Percentiles rank a stretch among this genome's conserved stretches.
Evolutionary conservation across 164 flowering plant genomes (phyloP).

Genomic region (Pachysandra terminalis): DNA sequence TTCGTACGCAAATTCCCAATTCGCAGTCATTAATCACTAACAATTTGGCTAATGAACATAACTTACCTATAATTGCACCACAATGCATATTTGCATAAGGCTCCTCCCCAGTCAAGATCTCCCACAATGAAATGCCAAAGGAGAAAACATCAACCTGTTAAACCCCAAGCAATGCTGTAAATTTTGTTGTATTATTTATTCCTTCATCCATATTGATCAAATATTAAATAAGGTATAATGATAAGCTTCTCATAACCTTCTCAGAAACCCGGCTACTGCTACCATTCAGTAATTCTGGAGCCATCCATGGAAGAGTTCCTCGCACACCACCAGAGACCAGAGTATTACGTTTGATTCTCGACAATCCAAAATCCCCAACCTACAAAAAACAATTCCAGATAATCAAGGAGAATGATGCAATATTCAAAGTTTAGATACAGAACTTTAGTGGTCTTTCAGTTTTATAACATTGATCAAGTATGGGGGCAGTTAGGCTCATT

Average conservation of each 20-base stretch:
- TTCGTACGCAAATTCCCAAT: not conserved
- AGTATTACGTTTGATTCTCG: conserved; percentile 61
- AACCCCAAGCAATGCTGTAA: not conserved
- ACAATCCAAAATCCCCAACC: conserved; percentile 74
- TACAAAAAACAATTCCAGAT: conserved; percentile 10
- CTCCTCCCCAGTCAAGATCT: conserved; percentile 83
- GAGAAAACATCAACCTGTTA: conserved; percentile 89
- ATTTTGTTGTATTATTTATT: not conserved
- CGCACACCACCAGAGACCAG: conserved; percentile 65
- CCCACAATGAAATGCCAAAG: conserved; percentile 91
- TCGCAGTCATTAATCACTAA: not conserved
- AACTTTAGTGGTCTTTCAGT: too few species aligned
- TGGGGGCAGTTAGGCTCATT: too few species aligned
- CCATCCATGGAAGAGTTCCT: conserved; percentile 82
- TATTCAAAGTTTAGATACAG: too few species aligned
- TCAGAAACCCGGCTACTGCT: conserved; percentile 56
- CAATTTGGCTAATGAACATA: conserved; percentile 1
- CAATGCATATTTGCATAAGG: conserved; percentile 91
- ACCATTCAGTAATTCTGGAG: conserved; percentile 61
- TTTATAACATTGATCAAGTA: too few species aligned
- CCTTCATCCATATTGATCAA: not conserved
- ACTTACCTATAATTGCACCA: conserved; percentile 86
- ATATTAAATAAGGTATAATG: not conserved
- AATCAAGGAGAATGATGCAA: too few species aligned
- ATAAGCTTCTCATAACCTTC: conserved; percentile 33